Evolutionary conservation across 345 rosid genomes (phyloP).

Genomic region (Brassica nigra): DNA sequence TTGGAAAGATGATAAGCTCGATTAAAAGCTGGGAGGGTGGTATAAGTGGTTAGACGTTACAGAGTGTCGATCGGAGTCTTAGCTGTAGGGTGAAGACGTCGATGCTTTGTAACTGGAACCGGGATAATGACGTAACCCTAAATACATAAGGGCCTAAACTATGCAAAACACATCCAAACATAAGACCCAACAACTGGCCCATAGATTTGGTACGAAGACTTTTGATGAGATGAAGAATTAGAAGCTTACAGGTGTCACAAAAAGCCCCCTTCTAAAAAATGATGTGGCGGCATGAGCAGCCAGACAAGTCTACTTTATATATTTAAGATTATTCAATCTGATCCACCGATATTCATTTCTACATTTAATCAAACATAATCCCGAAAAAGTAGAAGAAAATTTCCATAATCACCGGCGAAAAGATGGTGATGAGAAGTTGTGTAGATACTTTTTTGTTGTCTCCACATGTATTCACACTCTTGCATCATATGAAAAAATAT

Average conservation of each 20-base stretch:
- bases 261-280: too few relatives aligned
- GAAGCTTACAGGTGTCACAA: too few relatives aligned
- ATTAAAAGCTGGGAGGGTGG: not conserved
- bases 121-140: not conserved
- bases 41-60: not conserved
- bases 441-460: conserved; percentile 25
- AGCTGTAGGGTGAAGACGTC: not conserved
- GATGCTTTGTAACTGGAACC: not conserved
- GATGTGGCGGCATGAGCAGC: too few relatives aligned
- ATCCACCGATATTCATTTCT: conserved; percentile 23
- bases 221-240: not conserved
- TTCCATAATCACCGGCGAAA: conserved; percentile 39
- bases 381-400: not conserved
- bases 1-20: not conserved
- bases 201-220: not conserved
- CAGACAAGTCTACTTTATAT: too few relatives aligned
- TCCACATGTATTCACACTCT: conserved; percentile 29
- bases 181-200: not conserved
- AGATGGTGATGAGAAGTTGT: conserved; percentile 31
- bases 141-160: not conserved
- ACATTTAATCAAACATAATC: not conserved
- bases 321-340: not conserved
- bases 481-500: not conserved
- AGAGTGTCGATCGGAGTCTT: not conserved
- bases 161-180: not conserved